Percentiles rank a stretch among this genome's conserved stretches.
Conservation (phyloP, 768 basidiomycete species). For the Rubroboletus satanas region DNA sequence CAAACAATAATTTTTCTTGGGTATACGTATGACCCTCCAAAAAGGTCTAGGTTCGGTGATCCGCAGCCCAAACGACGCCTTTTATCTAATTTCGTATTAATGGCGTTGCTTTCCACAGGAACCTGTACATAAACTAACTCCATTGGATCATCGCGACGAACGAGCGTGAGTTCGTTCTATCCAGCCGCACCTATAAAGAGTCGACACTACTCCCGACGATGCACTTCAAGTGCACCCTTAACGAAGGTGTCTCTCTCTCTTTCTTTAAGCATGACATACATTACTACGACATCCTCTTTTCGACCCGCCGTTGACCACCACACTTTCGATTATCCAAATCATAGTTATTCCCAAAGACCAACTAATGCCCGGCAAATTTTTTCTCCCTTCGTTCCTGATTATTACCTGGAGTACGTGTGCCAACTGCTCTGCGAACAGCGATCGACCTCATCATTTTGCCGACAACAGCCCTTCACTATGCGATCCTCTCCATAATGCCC, state of each 20-base stretch:
- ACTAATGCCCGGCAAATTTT: not conserved
- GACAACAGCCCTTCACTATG: not conserved
- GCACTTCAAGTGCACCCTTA: not conserved
- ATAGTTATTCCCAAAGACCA: not conserved
- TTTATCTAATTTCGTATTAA: not conserved
- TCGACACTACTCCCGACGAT: too few relatives aligned
- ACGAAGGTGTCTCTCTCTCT: not conserved
- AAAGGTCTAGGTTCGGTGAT: too few relatives aligned
- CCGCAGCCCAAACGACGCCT: not conserved
- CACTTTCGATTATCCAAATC: not conserved
- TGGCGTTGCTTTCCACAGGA: not conserved
- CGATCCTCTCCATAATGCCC: not conserved
- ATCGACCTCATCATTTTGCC: not conserved
- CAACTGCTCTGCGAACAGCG: not conserved
- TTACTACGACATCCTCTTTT: not conserved
- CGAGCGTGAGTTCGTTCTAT: not conserved
- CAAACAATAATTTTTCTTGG: not conserved
- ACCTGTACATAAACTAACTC: not conserved
- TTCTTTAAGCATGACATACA: not conserved
- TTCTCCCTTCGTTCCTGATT: not conserved
- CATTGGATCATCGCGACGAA: not conserved
- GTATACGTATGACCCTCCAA: not conserved
- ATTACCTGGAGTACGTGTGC: conserved; percentile 1
- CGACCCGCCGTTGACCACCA: not conserved
- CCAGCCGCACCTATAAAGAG: not conserved